Percentiles rank a stretch among this genome's conserved stretches.
phyloP scores from a whole-genome alignment of 176 grass and related monocot species.

The Phyllostachys edulis region DNA sequence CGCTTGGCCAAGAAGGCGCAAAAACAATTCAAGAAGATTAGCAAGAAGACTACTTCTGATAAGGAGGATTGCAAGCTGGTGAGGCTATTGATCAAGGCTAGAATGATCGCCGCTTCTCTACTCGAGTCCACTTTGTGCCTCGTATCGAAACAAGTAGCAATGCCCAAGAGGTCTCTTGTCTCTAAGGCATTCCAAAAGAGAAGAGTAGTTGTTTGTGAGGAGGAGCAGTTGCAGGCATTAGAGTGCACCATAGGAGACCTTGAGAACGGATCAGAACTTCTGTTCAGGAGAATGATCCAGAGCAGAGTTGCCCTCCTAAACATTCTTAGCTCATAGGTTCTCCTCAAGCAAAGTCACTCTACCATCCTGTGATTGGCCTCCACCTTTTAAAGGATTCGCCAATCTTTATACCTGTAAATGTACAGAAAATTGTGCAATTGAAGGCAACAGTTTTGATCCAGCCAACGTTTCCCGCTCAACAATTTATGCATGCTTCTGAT shows the following conservation, averaged over 20 bases:
- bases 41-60: constrained; percentile 33
- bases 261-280: constrained; percentile 38
- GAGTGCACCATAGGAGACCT: constrained; percentile 38
- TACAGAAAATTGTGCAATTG: neutral
- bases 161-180: constrained; percentile 46
- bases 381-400: constrained; percentile 36
- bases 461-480: neutral
- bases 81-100: constrained; percentile 41
- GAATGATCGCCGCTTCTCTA: constrained; percentile 40
- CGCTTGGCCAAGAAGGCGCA: constrained; percentile 45
- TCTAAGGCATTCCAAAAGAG: constrained; percentile 44
- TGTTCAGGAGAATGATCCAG: constrained; percentile 59
- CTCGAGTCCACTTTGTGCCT: constrained; percentile 29
- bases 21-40: constrained; percentile 56
- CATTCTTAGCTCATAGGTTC: constrained; percentile 41
- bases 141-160: constrained; percentile 18
- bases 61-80: constrained; percentile 14
- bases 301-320: constrained; percentile 62
- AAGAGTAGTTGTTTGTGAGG: constrained; percentile 26
- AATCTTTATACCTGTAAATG: constrained; percentile 23
- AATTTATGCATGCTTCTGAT: neutral
- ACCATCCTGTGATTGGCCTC: constrained; percentile 37
- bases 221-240: constrained; percentile 31
- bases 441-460: constrained; percentile 16
- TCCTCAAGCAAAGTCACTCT: constrained; percentile 19